Base-by-base conservation (phyloP, 306 rosid genomes). In the Castanea sativa region DNA sequence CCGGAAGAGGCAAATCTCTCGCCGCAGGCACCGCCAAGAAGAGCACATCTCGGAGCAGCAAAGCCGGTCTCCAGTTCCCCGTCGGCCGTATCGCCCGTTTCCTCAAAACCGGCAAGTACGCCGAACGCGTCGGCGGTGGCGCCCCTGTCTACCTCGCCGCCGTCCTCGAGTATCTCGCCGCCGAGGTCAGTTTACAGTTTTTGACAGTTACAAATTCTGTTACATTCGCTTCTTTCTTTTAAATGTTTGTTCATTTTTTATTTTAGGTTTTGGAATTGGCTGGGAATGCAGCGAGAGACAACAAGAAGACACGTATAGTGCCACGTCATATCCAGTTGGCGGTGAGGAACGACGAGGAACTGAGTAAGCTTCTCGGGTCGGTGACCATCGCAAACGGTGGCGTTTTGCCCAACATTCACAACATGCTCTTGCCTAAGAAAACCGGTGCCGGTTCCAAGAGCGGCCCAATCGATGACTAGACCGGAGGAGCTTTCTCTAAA, bases 271-370 rank as follows among this genome's bases (percentile, higher is more conserved):
- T 80, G 83, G 83, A 80, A 65, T 65, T 80, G 83, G 78, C 83
- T 25, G 83, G 83, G 11, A 80, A 80, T 27, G 78, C 83, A 0
- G 83, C 83, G 0, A 74, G 83, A 65, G 83, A 80, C 61, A 80
- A 73, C 69, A 80, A 80, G 59, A 80, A 80, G 78, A 80, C 74
- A 14, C 33, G 83, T 57, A 64, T 80, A 6, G 74, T 80, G 69
- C 83, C 83, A 23, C 43, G 83, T n/a, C 83, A 80, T 32, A 73
- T 80, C 55, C 83, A 80, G 4, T 4, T 80, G 83, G 83, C 83
- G 0, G 83, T 73, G 49, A 35, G 74, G 68, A 80, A 80, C 59
- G 83, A 80, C 25, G 83, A 80, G 7, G 83, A 80, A 18, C 74
- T 80, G n/a, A 75, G 74, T 16, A 73, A 43, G 59, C 77, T 80